These are phyloP conservation scores for Forsythia suspensa DNA, from an alignment of 257 asterid species.

Conservation along the genomic window DNA sequence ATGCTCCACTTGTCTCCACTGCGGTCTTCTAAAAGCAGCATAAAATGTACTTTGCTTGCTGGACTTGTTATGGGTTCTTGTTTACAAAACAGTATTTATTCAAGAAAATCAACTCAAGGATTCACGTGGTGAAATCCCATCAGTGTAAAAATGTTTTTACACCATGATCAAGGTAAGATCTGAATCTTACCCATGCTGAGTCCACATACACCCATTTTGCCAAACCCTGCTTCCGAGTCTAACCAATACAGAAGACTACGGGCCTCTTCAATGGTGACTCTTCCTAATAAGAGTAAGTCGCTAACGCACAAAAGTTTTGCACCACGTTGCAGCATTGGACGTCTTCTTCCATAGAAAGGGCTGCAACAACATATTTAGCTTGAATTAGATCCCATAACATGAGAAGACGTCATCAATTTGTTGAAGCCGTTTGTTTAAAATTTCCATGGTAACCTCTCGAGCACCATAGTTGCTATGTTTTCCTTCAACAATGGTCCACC, in stretches of 20 bases:
- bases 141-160: background rate
- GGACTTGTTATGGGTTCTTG: background rate
- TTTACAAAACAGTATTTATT: too few species aligned
- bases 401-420: slow-evolving; percentile 10
- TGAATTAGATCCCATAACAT: slow-evolving; percentile 16
- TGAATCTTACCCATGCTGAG: slow-evolving; percentile 88
- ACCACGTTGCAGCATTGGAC: slow-evolving; percentile 85
- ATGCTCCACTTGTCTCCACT: background rate
- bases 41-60: background rate
- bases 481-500: slow-evolving; percentile 91
- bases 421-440: slow-evolving; percentile 10
- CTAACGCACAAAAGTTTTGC: slow-evolving; percentile 95
- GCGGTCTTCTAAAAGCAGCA: background rate
- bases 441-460: slow-evolving; percentile 64
- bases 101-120: background rate
- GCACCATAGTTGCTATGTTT: slow-evolving; percentile 97
- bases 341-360: slow-evolving; percentile 95
- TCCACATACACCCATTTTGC: slow-evolving; percentile 96
- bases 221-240: slow-evolving; percentile 82
- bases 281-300: slow-evolving; percentile 86
- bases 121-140: background rate
- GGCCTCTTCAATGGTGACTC: slow-evolving; percentile 95
- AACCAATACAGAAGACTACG: slow-evolving; percentile 87
- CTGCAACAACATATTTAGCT: slow-evolving; percentile 42
- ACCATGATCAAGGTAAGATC: background rate